Base-by-base conservation (phyloP, 1,284 basidiomycete genomes). In the Gymnopus androsaceus region DNA sequence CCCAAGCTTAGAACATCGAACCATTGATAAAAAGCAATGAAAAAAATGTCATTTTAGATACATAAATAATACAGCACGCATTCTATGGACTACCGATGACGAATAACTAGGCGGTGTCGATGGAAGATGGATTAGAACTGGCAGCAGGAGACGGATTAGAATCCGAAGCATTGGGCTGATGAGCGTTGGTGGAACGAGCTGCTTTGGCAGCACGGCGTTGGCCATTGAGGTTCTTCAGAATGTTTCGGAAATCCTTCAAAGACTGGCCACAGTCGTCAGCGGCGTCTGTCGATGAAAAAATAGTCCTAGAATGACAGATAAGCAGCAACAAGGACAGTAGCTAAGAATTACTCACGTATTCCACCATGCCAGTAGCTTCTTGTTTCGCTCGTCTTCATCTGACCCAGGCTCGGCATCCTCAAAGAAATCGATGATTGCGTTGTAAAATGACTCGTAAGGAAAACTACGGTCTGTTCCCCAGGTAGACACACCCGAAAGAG, bases 371-470 rank as follows among this genome's bases (percentile, higher is more conserved):
- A 68, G 56, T 1, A 68, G 53, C 3, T 62, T 51, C 21, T 60
- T 42, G 14, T 37, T 54, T 0, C 52, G 37, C 28, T 52, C 31
- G 37, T 63, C 58, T 4, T 64, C 58, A 2, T 33, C 51, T 6
- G 61, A 52, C 1, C 57, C 62, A 17, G 51, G 51, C 2, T 55
- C 38, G 2, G 19, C 27, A 36, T 54, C 51, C 27, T 68, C 65
- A 52, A 69, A 69, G 42, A 55, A 64, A 37, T 69, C 65, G 7
- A 68, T 56, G 11, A 69, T 60, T 27, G 59, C 59, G 46, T 66
- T 61, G 42, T 68, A 65, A 17, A 66, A 58, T 1, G 48, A 59
- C 3, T 19, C n/a, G 53, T 67, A 67, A 37, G 64, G 57, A 51
- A 68, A 65, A 25, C 60, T 56, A 17, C 54, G 14, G n/a, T 42